Conservation (phyloP, 2,329 filamentous ascomycete species). For the Lasiodiplodia sp. region DNA sequence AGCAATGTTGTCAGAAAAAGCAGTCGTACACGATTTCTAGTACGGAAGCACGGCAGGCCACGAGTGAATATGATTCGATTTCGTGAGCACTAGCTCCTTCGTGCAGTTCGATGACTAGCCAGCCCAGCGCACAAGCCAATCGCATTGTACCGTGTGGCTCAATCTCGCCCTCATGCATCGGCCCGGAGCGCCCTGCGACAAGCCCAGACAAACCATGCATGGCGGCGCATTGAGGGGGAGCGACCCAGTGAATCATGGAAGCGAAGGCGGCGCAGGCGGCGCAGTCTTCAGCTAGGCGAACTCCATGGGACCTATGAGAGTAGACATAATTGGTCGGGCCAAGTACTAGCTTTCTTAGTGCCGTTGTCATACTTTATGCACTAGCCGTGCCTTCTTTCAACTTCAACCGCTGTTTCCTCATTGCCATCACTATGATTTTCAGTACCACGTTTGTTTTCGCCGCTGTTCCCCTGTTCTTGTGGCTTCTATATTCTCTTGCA, state of each 20-base stretch:
- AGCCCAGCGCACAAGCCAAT: neutral
- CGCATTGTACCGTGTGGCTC: neutral
- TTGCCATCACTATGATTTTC: neutral
- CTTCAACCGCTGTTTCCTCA: neutral
- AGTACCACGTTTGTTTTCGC: conserved; percentile 31
- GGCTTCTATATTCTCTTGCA: conserved; percentile 36
- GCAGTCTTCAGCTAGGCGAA: neutral
- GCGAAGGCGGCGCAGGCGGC: neutral
- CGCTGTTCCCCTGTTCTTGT: conserved; percentile 35
- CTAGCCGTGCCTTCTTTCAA: neutral
- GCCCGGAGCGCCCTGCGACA: neutral
- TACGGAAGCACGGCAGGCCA: too few species aligned
- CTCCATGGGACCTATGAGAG: neutral
- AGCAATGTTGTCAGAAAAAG: too few species aligned
- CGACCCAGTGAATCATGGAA: neutral
- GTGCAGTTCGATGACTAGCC: neutral
- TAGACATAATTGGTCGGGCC: neutral
- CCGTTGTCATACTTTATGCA: neutral
- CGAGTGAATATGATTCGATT: neutral
- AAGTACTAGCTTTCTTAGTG: conserved; percentile 1
- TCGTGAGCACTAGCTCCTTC: neutral
- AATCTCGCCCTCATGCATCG: neutral
- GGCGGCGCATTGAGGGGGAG: neutral
- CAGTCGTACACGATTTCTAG: neutral
- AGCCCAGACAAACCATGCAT: neutral